Evolutionary conservation across 2,329 filamentous ascomycete species (phyloP), one percentile per base, ranked within the genome.

Genomic region (Pyrenochaeta sp.): DNA sequence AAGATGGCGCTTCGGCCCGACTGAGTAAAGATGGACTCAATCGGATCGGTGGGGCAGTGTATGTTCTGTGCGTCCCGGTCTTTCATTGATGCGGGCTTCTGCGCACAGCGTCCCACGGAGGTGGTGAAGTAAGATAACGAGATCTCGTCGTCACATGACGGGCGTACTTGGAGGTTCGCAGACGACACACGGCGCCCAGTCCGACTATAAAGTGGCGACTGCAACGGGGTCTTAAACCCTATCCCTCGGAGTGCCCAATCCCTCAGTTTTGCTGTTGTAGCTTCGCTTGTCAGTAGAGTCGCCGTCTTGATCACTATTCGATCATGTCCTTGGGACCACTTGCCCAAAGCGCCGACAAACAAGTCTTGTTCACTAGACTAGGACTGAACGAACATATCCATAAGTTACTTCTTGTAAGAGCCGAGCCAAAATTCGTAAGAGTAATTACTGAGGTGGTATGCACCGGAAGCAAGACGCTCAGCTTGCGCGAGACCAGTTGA

Each of bases 301-400:
- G 17, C 26, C 19, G 23, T 27, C 35, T 40, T n/a, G 14, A 35
- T 27, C 37, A 13, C 32, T 14, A n/a, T 8, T 19, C 26, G 27
- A 53, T 15, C 20, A 65, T 64, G 61, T 44, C 41, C 35, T 31
- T 22, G 28, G 40, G 31, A 14, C 60, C 60, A 28, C 58, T 77
- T 42, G 69, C 75, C 30, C 72, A 68, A 58, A 78, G 75, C 56
- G 73, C 74, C 44, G 72, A 73, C 35, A 77, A 77, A 61, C 60
- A 65, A 13, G 68, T 68, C 21, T 70, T 78, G 38, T 74, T 77
- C 47, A 56, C 68, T 38, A 61, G 73, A 26, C 65, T 78, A 9
- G 71, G 72, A 1, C 57, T 77, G 29, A 68, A 66, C 20, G 72
- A 74, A 30, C 54, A 67, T 18, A 52, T 75, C 9, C 75, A 79